Evolutionary conservation across 2,329 filamentous ascomycete species (phyloP), one percentile per base, ranked within the genome.

Genomic region (Penicillium sp.): DNA sequence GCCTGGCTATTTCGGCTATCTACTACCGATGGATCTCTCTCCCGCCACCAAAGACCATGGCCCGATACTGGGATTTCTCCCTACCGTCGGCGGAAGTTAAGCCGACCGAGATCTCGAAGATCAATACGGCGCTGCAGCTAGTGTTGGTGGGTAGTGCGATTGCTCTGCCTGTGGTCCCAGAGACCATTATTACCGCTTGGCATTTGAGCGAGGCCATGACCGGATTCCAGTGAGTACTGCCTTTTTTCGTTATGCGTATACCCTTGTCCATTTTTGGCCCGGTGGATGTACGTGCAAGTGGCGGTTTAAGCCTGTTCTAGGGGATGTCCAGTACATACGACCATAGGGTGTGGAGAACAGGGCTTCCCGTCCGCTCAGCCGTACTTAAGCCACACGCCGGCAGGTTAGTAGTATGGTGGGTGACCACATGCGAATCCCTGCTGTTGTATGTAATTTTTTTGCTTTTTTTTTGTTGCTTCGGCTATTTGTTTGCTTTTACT

Each of bases 1-100:
- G 87, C 17, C 82, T 99, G 4, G 91, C 83, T 21, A 80, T 96
- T 18, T 85, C 91, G 2, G 94, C 94, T 20, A 86, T 99, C 61
- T 97, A 97, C 77, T 97, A 94, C 73, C 88, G 94, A 58, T 97
- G 91, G 84, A 95, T 97, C 60, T 95, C 90, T 2, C 81, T 99
- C 5, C 94, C 94, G 0, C 87, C 90, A 0, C 94, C 94, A 1
- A 97, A 97, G 75, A 97, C 94, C 0, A 90, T 97, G 73, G 76
- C 83, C 15, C 81, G 94, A 15, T 99, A 97, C 74, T 99, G 94
- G 94, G 94, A 99, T 74, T 97, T 99, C 68, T 93, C 89, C 3
- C 81, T 99, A 12, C 94, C 77, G 9, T 75, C 73, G 8, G 75
- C 75, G 3, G 74, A 77, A 55, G 74, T 77, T 7, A 75, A 71